Evolutionary conservation across 768 basidiomycete species (phyloP).

Genomic region (Trichaptum fuscoviolaceum): DNA sequence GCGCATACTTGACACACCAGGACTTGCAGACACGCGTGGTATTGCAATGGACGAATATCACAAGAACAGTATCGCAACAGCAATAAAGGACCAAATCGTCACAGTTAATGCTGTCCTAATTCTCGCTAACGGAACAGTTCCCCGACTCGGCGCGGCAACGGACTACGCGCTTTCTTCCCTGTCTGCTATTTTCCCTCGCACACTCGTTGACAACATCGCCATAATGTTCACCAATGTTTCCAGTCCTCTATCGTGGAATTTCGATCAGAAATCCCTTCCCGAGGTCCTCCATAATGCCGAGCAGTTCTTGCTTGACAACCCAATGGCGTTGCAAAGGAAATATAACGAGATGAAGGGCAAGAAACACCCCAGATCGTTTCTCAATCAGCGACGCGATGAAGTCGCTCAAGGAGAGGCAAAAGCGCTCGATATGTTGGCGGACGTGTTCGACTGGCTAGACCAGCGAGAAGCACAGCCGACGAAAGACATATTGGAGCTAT

Average conservation of each 20-base stretch:
- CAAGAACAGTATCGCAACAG: slow-evolving; percentile 8
- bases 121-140: slow-evolving; percentile 11
- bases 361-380: too few relatives aligned
- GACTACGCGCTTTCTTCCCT: slow-evolving; percentile 9
- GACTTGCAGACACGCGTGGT: slow-evolving; percentile 8
- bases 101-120: slow-evolving; percentile 9
- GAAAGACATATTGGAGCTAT: too few relatives aligned
- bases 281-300: not conserved
- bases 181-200: slow-evolving; percentile 8
- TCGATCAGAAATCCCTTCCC: slow-evolving; percentile 3
- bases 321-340: too few relatives aligned
- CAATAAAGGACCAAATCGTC: slow-evolving; percentile 2
- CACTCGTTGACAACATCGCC: slow-evolving; percentile 8
- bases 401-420: too few relatives aligned
- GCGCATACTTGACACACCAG: slow-evolving; percentile 11
- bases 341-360: too few relatives aligned
- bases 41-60: slow-evolving; percentile 6
- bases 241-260: too few relatives aligned
- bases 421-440: too few relatives aligned
- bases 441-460: too few relatives aligned
- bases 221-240: slow-evolving; percentile 12
- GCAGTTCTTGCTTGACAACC: too few relatives aligned
- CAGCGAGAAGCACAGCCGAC: too few relatives aligned
- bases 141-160: too few relatives aligned
- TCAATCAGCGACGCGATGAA: too few relatives aligned